These are phyloP conservation scores for Stylonectria norvegica DNA, from an alignment of 2,329 filamentous ascomycete genomes.

Conservation along the genomic window DNA sequence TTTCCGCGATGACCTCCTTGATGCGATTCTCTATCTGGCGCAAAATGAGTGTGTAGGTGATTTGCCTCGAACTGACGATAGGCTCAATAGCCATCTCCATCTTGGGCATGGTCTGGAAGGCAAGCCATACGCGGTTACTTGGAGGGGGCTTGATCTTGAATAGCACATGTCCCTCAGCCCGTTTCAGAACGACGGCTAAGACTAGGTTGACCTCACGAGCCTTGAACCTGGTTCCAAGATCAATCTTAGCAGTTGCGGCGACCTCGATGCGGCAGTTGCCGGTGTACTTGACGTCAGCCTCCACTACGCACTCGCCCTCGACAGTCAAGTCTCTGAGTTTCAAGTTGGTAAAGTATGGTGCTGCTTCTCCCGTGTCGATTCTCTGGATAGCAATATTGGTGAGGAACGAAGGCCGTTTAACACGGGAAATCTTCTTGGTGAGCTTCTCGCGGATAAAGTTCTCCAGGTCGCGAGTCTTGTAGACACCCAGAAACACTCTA, in stretches of 20 bases:
- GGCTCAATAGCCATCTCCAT: conserved; percentile 94
- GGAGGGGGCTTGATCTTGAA: conserved; percentile 91
- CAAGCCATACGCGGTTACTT: conserved; percentile 93
- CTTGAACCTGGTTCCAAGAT: conserved; percentile 85
- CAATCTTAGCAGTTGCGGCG: conserved; percentile 87
- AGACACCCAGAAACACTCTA: conserved; percentile 80
- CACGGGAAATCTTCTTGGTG: conserved; percentile 91
- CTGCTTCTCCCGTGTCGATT: conserved; percentile 81
- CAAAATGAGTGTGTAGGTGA: conserved; percentile 89
- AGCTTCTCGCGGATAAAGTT: conserved; percentile 79
- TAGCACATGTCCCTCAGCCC: conserved; percentile 78
- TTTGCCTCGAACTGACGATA: conserved; percentile 90
- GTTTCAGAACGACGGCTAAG: conserved; percentile 79
- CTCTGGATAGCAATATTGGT: conserved; percentile 77
- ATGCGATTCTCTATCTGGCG: conserved; percentile 93
- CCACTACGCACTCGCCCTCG: conserved; percentile 83
- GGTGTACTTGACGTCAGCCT: conserved; percentile 83
- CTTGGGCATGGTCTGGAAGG: conserved; percentile 90
- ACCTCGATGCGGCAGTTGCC: conserved; percentile 89
- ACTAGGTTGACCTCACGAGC: conserved; percentile 84
- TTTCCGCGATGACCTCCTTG: conserved; percentile 89
- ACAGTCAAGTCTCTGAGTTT: conserved; percentile 85
- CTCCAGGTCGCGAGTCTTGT: conserved; percentile 80
- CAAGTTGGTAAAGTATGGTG: conserved; percentile 85
- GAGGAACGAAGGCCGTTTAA: conserved; percentile 88